Evolutionary conservation across 192 early-diverging fungal genomes (phyloP).

Genomic region (Rhizophagus clarus): DNA sequence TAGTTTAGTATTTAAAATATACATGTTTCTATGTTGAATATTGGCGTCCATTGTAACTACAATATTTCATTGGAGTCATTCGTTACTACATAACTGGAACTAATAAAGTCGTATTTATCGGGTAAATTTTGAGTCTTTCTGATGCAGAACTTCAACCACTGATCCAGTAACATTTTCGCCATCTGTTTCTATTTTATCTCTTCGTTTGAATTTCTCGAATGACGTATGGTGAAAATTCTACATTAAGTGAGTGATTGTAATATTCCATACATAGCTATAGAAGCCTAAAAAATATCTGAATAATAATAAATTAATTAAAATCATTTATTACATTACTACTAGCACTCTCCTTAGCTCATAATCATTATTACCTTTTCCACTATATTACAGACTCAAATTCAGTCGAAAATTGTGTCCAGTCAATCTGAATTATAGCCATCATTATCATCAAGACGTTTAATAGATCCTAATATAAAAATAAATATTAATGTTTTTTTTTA

Average conservation of each 20-base stretch:
- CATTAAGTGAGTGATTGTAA: not conserved
- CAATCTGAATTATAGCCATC: not conserved
- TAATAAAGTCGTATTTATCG: not conserved
- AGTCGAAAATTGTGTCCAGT: not conserved
- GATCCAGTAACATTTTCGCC: no score
- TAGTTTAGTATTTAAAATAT: not conserved
- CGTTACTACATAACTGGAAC: not conserved
- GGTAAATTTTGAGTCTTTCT: not conserved
- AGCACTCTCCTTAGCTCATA: no score
- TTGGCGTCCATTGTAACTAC: not conserved
- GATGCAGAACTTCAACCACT: not conserved
- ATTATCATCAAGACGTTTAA: not conserved
- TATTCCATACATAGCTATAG: not conserved
- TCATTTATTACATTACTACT: no score
- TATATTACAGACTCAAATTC: not conserved
- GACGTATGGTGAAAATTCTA: not conserved
- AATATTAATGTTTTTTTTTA: not conserved
- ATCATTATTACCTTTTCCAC: slow-evolving; percentile 9
- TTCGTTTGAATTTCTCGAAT: not conserved
- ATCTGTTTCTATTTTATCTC: not conserved
- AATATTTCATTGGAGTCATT: not conserved
- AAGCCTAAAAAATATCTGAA: not conserved
- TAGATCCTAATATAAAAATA: not conserved
- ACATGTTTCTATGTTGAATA: not conserved
- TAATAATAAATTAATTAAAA: not conserved